These are phyloP conservation scores for Arthrobotrys pseudoclavata DNA, from an alignment of 2,329 filamentous ascomycete species.

Conservation along the genomic window DNA sequence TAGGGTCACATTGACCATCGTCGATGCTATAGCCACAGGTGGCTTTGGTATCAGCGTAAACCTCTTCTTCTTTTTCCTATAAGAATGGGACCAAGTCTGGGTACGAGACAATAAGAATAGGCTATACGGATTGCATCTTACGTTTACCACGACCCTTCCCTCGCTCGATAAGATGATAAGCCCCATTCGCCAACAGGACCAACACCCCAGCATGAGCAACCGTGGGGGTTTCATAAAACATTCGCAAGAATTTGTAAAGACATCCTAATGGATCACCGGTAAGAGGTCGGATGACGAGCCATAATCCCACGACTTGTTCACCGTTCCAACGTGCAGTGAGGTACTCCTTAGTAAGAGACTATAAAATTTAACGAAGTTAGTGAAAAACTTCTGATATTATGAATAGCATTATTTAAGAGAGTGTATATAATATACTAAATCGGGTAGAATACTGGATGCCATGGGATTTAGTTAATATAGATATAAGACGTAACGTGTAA, in stretches of 20 bases:
- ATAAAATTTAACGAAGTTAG: no score
- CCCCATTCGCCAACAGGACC: not conserved
- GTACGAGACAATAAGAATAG: no score
- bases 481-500: no score
- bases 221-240: not conserved
- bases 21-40: not conserved
- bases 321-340: not conserved
- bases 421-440: no score
- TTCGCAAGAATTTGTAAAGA: not conserved
- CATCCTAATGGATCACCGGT: not conserved
- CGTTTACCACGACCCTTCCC: not conserved
- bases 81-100: no score
- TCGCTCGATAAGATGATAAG: not conserved
- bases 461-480: no score
- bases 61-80: no score
- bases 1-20: not conserved
- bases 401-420: no score
- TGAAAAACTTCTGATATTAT: no score
- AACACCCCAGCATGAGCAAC: not conserved
- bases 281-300: not conserved
- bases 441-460: no score
- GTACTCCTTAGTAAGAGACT: not conserved
- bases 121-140: not conserved
- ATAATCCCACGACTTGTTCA: not conserved
- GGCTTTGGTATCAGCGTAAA: no score